Evolutionary conservation across 495 filamentous ascomycete genomes (phyloP).

Genomic region (Penicillium angulare): DNA sequence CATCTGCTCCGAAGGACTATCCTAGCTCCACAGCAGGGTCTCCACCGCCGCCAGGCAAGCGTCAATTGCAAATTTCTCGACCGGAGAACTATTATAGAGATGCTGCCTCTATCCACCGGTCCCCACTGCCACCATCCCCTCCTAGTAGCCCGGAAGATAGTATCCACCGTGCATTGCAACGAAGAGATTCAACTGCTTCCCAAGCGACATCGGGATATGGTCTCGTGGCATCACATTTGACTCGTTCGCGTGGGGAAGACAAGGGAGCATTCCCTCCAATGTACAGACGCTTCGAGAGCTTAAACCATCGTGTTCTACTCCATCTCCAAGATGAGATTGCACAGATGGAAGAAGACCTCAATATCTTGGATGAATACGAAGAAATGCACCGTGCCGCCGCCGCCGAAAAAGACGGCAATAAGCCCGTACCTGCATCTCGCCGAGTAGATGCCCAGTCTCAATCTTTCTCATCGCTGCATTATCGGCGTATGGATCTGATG

Average conservation of each 20-base stretch:
- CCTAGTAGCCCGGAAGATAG: slow-evolving; percentile 39
- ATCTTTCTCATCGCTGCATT: slow-evolving; percentile 66
- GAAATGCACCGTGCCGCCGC: slow-evolving; percentile 59
- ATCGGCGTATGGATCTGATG: slow-evolving; percentile 67
- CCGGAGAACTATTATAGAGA: slow-evolving; percentile 35
- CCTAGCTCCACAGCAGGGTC: slow-evolving; percentile 7
- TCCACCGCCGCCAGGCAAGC: slow-evolving; percentile 8
- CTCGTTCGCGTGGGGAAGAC: slow-evolving; percentile 33
- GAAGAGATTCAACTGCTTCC: slow-evolving; percentile 24
- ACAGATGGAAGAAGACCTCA: slow-evolving; percentile 73
- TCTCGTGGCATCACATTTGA: slow-evolving; percentile 61
- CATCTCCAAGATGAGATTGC: slow-evolving; percentile 85
- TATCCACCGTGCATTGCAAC: slow-evolving; percentile 22
- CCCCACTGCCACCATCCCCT: slow-evolving; percentile 36
- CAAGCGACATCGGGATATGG: slow-evolving; percentile 60
- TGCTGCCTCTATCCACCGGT: slow-evolving; percentile 18
- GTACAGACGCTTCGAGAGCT: slow-evolving; percentile 78
- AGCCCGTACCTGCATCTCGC: slow-evolving; percentile 59
- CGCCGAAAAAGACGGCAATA: slow-evolving; percentile 46
- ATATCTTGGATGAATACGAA: slow-evolving; percentile 68
- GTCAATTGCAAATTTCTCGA: slow-evolving; percentile 17
- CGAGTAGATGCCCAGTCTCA: slow-evolving; percentile 60
- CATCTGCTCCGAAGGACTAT: slow-evolving; percentile 18
- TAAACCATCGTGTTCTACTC: slow-evolving; percentile 83
- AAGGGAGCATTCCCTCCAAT: slow-evolving; percentile 58